Conservation (phyloP, 2,329 filamentous ascomycete genomes). For the Pestalotiopsis sp. region DNA sequence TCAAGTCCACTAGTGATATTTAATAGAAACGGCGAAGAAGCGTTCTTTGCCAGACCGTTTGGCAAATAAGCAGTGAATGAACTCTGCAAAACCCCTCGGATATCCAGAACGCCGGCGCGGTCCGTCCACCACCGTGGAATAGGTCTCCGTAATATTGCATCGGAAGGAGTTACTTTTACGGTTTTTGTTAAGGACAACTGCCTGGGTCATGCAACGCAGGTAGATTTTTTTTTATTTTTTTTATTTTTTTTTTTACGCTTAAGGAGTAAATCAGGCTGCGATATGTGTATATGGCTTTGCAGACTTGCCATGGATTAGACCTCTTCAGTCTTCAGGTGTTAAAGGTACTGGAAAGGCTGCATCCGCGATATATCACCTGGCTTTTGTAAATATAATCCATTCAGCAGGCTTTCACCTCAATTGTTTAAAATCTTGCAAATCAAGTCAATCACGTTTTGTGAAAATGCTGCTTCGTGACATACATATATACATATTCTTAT, state of each 20-base stretch:
- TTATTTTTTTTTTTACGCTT: neutral
- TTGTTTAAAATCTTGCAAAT: too few relatives aligned
- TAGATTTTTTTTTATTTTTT: neutral
- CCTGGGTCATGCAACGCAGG: neutral
- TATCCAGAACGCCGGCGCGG: neutral
- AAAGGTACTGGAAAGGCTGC: neutral
- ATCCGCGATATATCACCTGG: neutral
- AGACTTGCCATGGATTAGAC: neutral
- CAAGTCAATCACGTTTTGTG: too few relatives aligned
- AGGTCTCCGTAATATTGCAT: neutral
- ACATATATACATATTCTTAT: too few relatives aligned
- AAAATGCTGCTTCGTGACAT: too few relatives aligned
- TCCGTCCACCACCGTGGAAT: neutral
- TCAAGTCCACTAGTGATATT: conserved; percentile 33
- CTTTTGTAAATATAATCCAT: too few relatives aligned
- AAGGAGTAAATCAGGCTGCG: neutral
- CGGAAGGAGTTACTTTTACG: neutral
- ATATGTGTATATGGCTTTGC: neutral
- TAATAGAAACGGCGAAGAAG: neutral
- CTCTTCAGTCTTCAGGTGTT: neutral
- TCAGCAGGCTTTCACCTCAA: too few relatives aligned
- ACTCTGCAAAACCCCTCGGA: neutral
- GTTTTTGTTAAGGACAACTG: neutral
- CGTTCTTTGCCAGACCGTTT: neutral
- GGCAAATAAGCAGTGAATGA: neutral